A percentile compares a stretch with the other conserved stretches of the same genome.
Conservation (phyloP, 2,329 filamentous ascomycete genomes). For the Aspergillus ruber region DNA sequence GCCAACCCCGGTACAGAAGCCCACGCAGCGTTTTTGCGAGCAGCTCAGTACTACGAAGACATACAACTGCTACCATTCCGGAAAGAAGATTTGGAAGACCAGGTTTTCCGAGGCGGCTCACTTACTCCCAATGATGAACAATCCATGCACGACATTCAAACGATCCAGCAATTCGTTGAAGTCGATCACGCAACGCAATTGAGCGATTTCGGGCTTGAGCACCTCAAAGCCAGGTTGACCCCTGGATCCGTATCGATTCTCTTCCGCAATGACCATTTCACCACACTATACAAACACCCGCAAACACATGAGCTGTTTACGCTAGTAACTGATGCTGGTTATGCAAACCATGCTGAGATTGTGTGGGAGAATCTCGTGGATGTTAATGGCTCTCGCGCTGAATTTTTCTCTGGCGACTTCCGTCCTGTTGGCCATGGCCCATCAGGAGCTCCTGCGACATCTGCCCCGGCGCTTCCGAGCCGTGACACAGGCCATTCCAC, state of each 20-base stretch:
- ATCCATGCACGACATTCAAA: slow-evolving; percentile 72
- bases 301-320: slow-evolving; percentile 68
- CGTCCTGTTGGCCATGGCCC: slow-evolving; percentile 63
- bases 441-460: slow-evolving; percentile 22
- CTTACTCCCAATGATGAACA: slow-evolving; percentile 69
- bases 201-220: slow-evolving; percentile 70
- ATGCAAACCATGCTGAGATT: slow-evolving; percentile 78
- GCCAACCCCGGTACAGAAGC: slow-evolving; percentile 60
- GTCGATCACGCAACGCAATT: slow-evolving; percentile 74
- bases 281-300: slow-evolving; percentile 85
- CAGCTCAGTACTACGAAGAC: slow-evolving; percentile 82
- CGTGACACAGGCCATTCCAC: slow-evolving; percentile 8
- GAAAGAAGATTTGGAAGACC: slow-evolving; percentile 81
- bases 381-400: slow-evolving; percentile 72
- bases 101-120: slow-evolving; percentile 55
- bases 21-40: slow-evolving; percentile 63
- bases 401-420: slow-evolving; percentile 88
- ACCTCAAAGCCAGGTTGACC: slow-evolving; percentile 62
- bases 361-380: slow-evolving; percentile 94
- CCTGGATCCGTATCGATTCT: slow-evolving; percentile 82
- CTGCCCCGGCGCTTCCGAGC: slow-evolving; percentile 21
- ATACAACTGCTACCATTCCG: slow-evolving; percentile 82
- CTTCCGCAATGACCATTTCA: slow-evolving; percentile 96
- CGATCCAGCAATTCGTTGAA: slow-evolving; percentile 76
- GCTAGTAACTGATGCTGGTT: slow-evolving; percentile 88